These are phyloP conservation scores for Zoysia japonica DNA, from an alignment of 176 grass and related monocot species.

Conservation along the genomic window DNA sequence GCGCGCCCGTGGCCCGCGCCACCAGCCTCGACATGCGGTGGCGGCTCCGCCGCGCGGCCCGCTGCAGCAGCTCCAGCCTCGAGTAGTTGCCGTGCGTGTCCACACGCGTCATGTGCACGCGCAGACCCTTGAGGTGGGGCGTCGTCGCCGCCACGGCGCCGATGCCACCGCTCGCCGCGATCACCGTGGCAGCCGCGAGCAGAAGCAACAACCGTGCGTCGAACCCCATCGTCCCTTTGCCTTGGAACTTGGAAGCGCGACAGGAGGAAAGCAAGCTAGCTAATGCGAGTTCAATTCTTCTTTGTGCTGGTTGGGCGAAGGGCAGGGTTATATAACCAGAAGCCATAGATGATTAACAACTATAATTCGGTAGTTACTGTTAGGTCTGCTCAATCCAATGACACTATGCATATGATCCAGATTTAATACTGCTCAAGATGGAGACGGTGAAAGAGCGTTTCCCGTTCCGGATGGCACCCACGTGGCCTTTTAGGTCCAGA, in stretches of 20 bases:
- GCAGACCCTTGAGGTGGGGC: conserved; percentile 37
- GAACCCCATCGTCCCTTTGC: conserved; percentile 8
- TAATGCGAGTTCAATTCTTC: conserved; percentile 8
- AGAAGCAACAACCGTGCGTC: conserved; percentile 34
- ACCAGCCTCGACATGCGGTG: conserved; percentile 68
- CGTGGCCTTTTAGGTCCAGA: conserved; percentile 48
- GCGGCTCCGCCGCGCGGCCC: conserved; percentile 60
- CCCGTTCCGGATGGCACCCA: not conserved
- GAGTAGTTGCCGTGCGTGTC: conserved; percentile 74
- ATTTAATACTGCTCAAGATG: not conserved
- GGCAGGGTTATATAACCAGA: conserved; percentile 25
- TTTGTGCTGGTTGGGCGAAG: not conserved
- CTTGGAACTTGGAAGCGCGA: not conserved
- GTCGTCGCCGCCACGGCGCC: conserved; percentile 14
- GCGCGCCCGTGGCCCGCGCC: conserved; percentile 18
- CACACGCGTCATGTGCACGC: conserved; percentile 62
- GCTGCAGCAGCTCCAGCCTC: conserved; percentile 59
- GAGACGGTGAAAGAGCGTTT: not conserved
- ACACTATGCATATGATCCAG: not conserved
- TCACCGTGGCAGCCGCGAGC: conserved; percentile 16
- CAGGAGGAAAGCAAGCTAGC: not conserved
- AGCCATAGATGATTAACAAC: conserved; percentile 1
- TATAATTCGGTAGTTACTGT: conserved; percentile 45
- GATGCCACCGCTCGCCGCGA: not conserved
- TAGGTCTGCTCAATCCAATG: conserved; percentile 46